These are phyloP conservation scores for Rhododendron kiyosumense DNA, from an alignment of 148 eudicot genomes.

Conservation along the genomic window DNA sequence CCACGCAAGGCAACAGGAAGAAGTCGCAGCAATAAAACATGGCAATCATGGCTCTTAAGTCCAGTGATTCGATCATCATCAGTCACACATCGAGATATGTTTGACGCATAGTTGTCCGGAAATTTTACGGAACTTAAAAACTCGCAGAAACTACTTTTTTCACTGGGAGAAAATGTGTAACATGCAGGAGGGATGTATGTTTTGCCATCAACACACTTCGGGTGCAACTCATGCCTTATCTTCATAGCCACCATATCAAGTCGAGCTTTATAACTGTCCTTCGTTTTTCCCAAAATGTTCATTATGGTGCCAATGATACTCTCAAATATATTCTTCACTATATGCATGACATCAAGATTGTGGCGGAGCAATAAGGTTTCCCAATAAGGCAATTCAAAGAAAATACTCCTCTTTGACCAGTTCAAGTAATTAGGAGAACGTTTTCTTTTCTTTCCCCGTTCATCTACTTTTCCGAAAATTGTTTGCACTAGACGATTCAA, in stretches of 20 bases:
- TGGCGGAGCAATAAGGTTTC: no score
- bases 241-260: background rate
- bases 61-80: no score
- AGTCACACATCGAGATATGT: slow-evolving; percentile 15
- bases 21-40: slow-evolving; percentile 16
- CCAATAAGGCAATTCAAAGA: background rate
- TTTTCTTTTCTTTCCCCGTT: background rate
- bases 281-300: no score
- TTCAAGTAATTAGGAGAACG: background rate
- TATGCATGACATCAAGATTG: no score
- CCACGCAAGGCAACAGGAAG: slow-evolving; percentile 23
- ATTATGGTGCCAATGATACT: no score
- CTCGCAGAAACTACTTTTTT: slow-evolving; percentile 7
- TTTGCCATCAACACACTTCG: background rate
- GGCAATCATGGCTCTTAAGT: slow-evolving; percentile 22
- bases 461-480: background rate
- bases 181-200: slow-evolving; percentile 8
- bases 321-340: no score
- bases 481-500: background rate
- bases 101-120: slow-evolving; percentile 20
- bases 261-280: no score
- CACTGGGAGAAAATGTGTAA: background rate
- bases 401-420: background rate
- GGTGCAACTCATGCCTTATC: background rate
- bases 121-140: slow-evolving; percentile 12